Percentiles rank a stretch among this genome's conserved stretches.
Evolutionary conservation across 192 early-diverging fungal genomes (phyloP).

Genomic region (Funneliformis mosseae): DNA sequence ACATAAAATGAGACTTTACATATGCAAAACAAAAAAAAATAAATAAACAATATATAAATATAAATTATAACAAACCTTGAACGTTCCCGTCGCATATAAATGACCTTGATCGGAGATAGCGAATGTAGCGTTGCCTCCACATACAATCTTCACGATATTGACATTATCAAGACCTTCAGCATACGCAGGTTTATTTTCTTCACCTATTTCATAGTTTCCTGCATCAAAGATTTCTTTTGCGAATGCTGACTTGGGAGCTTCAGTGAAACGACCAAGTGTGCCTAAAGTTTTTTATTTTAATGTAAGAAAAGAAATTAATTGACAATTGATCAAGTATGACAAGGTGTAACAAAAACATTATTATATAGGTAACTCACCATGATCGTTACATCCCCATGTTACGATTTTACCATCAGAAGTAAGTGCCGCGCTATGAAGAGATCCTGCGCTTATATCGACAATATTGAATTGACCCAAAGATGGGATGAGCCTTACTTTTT

Average conservation of each 20-base stretch:
- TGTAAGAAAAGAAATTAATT: background rate
- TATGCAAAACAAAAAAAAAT: too few species aligned
- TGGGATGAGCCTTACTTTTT: background rate
- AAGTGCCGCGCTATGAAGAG: slow-evolving; percentile 17
- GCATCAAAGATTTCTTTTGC: background rate
- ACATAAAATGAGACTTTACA: background rate
- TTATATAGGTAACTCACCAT: background rate
- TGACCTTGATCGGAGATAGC: slow-evolving; percentile 75
- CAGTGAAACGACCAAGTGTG: slow-evolving; percentile 59
- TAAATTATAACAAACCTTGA: slow-evolving; percentile 44
- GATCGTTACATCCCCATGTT: slow-evolving; percentile 5
- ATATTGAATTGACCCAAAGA: background rate
- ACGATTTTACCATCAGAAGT: slow-evolving; percentile 16
- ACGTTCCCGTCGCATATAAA: slow-evolving; percentile 91
- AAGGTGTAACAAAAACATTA: background rate
- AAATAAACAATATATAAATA: slow-evolving; percentile 1
- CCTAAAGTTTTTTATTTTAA: background rate
- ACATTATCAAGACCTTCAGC: slow-evolving; percentile 76
- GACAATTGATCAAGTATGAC: background rate
- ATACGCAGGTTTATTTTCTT: slow-evolving; percentile 67
- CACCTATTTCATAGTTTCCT: slow-evolving; percentile 36
- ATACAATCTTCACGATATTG: slow-evolving; percentile 73
- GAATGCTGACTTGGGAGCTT: background rate
- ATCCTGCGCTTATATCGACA: background rate
- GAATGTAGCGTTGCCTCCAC: slow-evolving; percentile 84